phyloP scores from a whole-genome alignment of 768 basidiomycete species.

The Termitomyces bulborhizus region DNA sequence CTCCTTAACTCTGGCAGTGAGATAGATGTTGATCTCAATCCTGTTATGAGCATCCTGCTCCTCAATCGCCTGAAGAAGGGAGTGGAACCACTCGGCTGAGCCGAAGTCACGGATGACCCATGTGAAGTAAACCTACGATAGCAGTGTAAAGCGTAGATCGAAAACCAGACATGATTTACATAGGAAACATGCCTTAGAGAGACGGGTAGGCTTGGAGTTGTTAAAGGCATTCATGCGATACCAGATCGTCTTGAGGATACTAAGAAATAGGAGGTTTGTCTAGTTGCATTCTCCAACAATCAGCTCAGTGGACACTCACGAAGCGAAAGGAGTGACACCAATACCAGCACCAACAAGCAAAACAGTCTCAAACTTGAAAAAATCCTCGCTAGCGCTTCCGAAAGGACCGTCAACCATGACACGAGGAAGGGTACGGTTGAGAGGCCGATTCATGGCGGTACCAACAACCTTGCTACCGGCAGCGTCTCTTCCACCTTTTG shows the following conservation, averaged over 20 bases:
- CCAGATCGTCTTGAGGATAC: conserved; percentile 88
- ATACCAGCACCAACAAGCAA: conserved; percentile 92
- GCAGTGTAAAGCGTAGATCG: no score
- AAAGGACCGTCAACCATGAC: conserved; percentile 98
- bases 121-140: conserved; percentile 68
- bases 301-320: conserved; percentile 42
- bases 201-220: conserved; percentile 65
- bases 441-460: conserved; percentile 46
- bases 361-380: conserved; percentile 83
- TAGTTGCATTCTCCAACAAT: background rate
- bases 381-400: conserved; percentile 88
- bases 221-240: conserved; percentile 92
- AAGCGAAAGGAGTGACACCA: conserved; percentile 94
- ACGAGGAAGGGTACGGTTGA: conserved; percentile 76
- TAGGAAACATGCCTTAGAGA: conserved; percentile 58
- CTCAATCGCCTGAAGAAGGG: conserved; percentile 86
- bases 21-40: conserved; percentile 93
- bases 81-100: conserved; percentile 91
- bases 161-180: background rate
- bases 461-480: conserved; percentile 57
- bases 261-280: conserved; percentile 18
- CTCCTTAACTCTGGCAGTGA: conserved; percentile 86
- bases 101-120: conserved; percentile 96
- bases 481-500: conserved; percentile 38
- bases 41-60: conserved; percentile 81